Percentiles rank a stretch among this genome's conserved stretches.
Conservation (phyloP, 83 land plant species). For the Isoetes engelmannii region DNA sequence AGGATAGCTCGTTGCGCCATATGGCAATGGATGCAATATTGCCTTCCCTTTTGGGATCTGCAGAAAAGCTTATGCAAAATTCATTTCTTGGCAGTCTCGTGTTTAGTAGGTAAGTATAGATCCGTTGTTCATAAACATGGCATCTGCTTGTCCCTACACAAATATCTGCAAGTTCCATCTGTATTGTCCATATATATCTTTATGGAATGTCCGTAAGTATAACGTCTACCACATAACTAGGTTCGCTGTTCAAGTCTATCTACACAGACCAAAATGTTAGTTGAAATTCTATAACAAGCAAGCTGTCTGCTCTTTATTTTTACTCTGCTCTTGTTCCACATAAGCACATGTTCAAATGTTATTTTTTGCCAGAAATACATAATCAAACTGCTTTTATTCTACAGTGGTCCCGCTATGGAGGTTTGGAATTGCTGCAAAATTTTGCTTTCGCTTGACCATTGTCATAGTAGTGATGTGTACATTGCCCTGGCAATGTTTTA, state of each 20-base stretch:
- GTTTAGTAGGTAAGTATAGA: neutral
- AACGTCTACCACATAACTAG: neutral
- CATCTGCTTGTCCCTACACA: neutral
- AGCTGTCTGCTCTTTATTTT: slow-evolving; percentile 1
- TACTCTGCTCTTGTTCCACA: slow-evolving; percentile 6
- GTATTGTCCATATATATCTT: neutral
- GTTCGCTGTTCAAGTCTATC: neutral
- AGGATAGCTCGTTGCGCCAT: slow-evolving; percentile 38
- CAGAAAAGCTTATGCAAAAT: slow-evolving; percentile 10
- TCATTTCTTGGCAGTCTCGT: slow-evolving; percentile 33
- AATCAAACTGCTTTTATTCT: neutral
- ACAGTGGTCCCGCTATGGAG: slow-evolving; percentile 44
- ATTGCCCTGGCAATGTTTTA: slow-evolving; percentile 45
- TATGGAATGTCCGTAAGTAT: neutral
- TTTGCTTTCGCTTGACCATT: slow-evolving; percentile 48
- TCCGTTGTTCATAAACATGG: neutral
- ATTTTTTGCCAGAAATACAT: too few species aligned
- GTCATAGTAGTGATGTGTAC: slow-evolving; percentile 60
- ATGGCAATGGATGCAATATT: slow-evolving; percentile 49
- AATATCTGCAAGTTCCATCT: neutral
- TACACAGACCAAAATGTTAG: neutral
- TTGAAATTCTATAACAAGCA: neutral
- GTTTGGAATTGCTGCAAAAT: slow-evolving; percentile 59
- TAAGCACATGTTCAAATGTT: neutral
- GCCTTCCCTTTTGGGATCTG: slow-evolving; percentile 49